phyloP scores from a whole-genome alignment of 805 yeast species.

The Candida silvicultrix region DNA sequence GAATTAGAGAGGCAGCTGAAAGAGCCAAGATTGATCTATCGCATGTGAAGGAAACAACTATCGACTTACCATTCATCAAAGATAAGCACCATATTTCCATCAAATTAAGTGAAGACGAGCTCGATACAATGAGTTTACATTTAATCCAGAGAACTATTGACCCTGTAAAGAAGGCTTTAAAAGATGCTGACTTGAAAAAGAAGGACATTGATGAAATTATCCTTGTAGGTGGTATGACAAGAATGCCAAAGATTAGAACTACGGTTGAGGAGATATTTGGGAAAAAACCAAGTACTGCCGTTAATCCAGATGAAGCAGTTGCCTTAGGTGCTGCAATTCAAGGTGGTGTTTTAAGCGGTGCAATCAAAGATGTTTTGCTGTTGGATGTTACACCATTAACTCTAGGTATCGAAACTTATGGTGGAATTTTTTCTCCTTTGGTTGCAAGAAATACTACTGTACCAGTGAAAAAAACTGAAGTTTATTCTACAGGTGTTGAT shows the following conservation, averaged over 20 bases:
- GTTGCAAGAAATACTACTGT: constrained; percentile 74
- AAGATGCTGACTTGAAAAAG: constrained; percentile 63
- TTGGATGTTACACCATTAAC: constrained; percentile 82
- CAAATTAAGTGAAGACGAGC: constrained; percentile 55
- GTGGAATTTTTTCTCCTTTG: constrained; percentile 76
- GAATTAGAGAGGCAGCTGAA: constrained; percentile 74
- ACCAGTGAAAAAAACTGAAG: constrained; percentile 68
- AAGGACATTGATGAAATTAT: constrained; percentile 70
- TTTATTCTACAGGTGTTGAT: constrained; percentile 78
- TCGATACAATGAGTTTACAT: constrained; percentile 61
- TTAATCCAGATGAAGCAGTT: constrained; percentile 91
- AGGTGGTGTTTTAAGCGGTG: constrained; percentile 82
- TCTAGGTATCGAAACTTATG: constrained; percentile 78
- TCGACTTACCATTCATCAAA: constrained; percentile 65
- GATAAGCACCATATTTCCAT: constrained; percentile 55
- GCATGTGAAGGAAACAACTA: constrained; percentile 52
- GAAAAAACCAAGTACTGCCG: constrained; percentile 62
- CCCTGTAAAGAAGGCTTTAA: constrained; percentile 68
- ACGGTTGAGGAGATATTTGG: constrained; percentile 55
- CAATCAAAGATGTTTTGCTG: constrained; percentile 68
- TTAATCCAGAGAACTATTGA: constrained; percentile 62
- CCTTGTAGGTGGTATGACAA: constrained; percentile 84
- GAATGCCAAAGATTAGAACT: constrained; percentile 76
- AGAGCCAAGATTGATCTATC: constrained; percentile 70
- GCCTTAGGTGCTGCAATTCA: constrained; percentile 89